A percentile compares a stretch with the other conserved stretches of the same genome.
Evolutionary conservation across 192 early-diverging fungal species (phyloP).

Genomic region (Backusella tuberculispora): DNA sequence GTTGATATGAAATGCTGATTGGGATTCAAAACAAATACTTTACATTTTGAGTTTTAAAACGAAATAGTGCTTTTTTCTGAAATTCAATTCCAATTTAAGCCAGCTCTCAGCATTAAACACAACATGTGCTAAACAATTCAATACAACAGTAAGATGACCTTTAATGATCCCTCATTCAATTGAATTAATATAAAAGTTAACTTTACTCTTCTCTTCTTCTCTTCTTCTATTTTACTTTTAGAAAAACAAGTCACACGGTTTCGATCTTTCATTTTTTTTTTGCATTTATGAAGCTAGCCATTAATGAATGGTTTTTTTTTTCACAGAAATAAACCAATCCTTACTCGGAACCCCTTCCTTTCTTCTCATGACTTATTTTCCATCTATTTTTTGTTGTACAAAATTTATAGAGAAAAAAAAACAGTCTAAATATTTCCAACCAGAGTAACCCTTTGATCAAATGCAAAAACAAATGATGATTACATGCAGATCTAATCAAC

Average conservation of each 20-base stretch:
- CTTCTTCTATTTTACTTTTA: neutral
- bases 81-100: neutral
- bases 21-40: neutral
- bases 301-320: neutral
- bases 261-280: neutral
- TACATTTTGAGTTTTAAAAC: neutral
- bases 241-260: neutral
- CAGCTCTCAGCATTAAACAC: neutral
- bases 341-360: neutral
- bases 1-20: neutral
- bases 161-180: no score
- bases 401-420: neutral
- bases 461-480: slow-evolving; percentile 2
- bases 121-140: neutral
- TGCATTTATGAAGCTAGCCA: neutral
- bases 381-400: neutral
- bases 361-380: neutral
- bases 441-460: neutral
- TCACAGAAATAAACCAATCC: neutral
- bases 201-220: neutral
- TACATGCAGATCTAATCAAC: neutral
- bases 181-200: neutral
- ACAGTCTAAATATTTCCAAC: neutral
- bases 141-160: no score
- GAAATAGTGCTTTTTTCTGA: slow-evolving; percentile 3